These are phyloP conservation scores for Crotalaria pallida DNA, from an alignment of 306 rosid genomes.

Conservation along the genomic window DNA sequence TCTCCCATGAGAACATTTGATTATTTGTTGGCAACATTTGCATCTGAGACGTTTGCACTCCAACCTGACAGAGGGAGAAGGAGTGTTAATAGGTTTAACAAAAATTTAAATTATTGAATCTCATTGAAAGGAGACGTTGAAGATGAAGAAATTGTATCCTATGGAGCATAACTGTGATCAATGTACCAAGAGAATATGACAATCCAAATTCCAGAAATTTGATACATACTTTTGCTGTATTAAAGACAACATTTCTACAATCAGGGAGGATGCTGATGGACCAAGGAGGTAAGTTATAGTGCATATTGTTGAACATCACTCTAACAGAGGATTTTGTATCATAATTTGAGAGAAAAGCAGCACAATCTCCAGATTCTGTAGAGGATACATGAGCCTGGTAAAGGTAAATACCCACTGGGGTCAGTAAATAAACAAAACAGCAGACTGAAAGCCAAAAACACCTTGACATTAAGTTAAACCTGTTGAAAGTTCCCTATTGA, in stretches of 20 bases:
- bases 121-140: neutral
- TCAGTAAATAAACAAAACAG: constrained; percentile 26
- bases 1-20: constrained; percentile 77
- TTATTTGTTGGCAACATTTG: constrained; percentile 83
- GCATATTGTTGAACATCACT: constrained; percentile 97
- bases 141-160: constrained; percentile 8
- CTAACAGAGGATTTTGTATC: constrained; percentile 67
- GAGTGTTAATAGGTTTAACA: constrained; percentile 13
- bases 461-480: constrained; percentile 38
- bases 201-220: neutral
- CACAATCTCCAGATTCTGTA: constrained; percentile 76
- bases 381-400: constrained; percentile 79
- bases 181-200: constrained; percentile 2
- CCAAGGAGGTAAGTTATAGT: constrained; percentile 96
- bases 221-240: constrained; percentile 83
- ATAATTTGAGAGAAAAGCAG: constrained; percentile 87
- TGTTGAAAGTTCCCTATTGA: constrained; percentile 87
- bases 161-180: constrained; percentile 5
- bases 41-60: constrained; percentile 96
- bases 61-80: constrained; percentile 51
- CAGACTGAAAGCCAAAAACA: neutral
- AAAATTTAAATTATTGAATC: neutral
- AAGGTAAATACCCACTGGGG: constrained; percentile 10
- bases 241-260: constrained; percentile 84
- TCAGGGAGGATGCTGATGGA: constrained; percentile 95